Base-by-base conservation (phyloP, 345 rosid species). In the Odontarrhena argentea region DNA sequence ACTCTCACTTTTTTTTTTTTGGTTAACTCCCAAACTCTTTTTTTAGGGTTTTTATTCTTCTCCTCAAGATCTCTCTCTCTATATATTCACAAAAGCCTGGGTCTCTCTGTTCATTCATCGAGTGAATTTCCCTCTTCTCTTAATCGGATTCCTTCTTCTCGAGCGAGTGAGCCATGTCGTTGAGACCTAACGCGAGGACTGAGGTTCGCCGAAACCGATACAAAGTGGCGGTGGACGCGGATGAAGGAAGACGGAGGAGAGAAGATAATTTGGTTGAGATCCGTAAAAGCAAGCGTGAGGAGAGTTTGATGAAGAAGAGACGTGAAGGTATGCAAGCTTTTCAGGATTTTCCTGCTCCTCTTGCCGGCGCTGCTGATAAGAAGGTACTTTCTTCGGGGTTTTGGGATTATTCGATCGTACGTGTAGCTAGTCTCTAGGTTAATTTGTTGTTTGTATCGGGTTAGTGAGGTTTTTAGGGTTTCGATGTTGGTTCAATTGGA, bases 191-290 rank as follows among this genome's bases (percentile, higher is more conserved):
- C 80, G 79, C 87, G 0, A 83, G 81, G 76, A 80, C 87, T 3
- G 96, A 89, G 79, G 89, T 79, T 37, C 90, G 96, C 58, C 79
- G 90, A 66, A 89, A 85, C 78, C 71, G 79, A 28, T 92, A 87
- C 82, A 92, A 92, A 76, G 95, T 89, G 57, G 89, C 96, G 8
- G 93, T 89, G 22, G 93, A 89, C 58, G 93, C 91, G 6, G 98
- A 89, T 26, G 96, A 89, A 68, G 97, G 96, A 6, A 78, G 97
- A 52, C 77, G 97, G 78, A 79, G 97, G 74, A 80, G 98, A 64
- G 97, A 92, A 63, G 98, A 92, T 65, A 87, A 87, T 68, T 77
- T 92, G 96, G 98, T 92, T 71, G 98, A 92, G 96, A 92, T 92
- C 85, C 84, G 97, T 24, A 92, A 92, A 82, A 92, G 69, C 77